A percentile compares a stretch with the other conserved stretches of the same genome.
Conservation (phyloP, 352 stramenopile genomes). For the Achlya hypogyna region DNA sequence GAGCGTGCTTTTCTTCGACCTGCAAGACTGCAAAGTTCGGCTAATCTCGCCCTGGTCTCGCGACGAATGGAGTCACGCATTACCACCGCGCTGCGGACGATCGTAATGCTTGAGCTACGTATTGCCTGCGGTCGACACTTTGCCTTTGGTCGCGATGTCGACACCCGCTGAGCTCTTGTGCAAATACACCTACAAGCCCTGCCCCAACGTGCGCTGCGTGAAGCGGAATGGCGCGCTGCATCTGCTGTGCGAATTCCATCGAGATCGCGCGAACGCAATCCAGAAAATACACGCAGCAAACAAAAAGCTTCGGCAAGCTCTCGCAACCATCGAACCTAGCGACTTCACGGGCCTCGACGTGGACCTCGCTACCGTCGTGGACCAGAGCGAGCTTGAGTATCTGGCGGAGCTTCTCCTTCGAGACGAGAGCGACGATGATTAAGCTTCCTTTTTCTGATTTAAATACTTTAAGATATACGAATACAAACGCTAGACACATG, state of each 20-base stretch:
- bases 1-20: too few relatives aligned
- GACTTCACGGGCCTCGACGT: not conserved
- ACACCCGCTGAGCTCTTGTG: not conserved
- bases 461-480: too few relatives aligned
- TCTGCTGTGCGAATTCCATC: not conserved
- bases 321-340: not conserved
- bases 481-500: too few relatives aligned
- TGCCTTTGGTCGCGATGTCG: not conserved
- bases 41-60: too few relatives aligned
- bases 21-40: too few relatives aligned
- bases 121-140: not conserved
- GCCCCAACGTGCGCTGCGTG: not conserved
- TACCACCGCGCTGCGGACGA: too few relatives aligned
- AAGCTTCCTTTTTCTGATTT: too few relatives aligned
- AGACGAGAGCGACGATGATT: not conserved
- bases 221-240: slow-evolving; percentile 3
- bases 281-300: slow-evolving; percentile 5
- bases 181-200: slow-evolving; percentile 5
- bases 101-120: not conserved
- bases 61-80: too few relatives aligned
- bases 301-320: not conserved
- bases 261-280: not conserved
- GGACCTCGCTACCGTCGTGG: not conserved
- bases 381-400: not conserved
- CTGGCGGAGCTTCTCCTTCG: not conserved